Evolutionary conservation across 1,284 basidiomycete genomes (phyloP), one percentile per base, ranked within the genome.

Genomic region (Retiboletus flavoniger): DNA sequence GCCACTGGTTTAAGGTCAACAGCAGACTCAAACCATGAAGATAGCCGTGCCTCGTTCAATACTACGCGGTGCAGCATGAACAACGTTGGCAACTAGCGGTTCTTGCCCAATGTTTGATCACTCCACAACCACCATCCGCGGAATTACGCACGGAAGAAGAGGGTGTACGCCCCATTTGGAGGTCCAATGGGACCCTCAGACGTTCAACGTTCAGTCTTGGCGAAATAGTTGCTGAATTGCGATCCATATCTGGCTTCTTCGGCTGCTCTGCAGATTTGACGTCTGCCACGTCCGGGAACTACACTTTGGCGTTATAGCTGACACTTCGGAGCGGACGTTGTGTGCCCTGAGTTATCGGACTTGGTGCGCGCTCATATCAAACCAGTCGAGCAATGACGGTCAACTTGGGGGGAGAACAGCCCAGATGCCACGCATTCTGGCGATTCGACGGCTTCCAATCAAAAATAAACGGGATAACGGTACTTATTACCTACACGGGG

Each of bases 401-500:
- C 4, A 17, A 31, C 26, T 19, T 14, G 14, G 19, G 13, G 19
- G 16, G 14, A 57, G 14, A 28, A 19, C n/a, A 11, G n/a, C 16
- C 26, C n/a, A 8, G 24, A 53, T 66, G 59, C 59, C 59, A 50
- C 52, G 55, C 53, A 38, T 54, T 57, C 42, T 39, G 26, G 34
- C 21, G 45, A 50, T 51, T 50, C 47, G 47, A 53, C 21, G 14
- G 36, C n/a, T 24, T 24, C 21, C 10, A 19, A 17, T 42, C 36
- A 32, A 56, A 46, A 13, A 29, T 56, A 38, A 36, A 47, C 5
- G 35, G 40, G 29, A 29, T 35, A 10, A 40, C 29, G 19, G 36
- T 35, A 26, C 21, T 44, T 19, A 53, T 65, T 61, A 54, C 57
- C 24, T 55, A 59, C 50, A 51, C 17, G 45, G 29, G 16, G 26